Conservation (phyloP, 108 stramenopile species). For the Cyclotella choctawhatcheeana region DNA sequence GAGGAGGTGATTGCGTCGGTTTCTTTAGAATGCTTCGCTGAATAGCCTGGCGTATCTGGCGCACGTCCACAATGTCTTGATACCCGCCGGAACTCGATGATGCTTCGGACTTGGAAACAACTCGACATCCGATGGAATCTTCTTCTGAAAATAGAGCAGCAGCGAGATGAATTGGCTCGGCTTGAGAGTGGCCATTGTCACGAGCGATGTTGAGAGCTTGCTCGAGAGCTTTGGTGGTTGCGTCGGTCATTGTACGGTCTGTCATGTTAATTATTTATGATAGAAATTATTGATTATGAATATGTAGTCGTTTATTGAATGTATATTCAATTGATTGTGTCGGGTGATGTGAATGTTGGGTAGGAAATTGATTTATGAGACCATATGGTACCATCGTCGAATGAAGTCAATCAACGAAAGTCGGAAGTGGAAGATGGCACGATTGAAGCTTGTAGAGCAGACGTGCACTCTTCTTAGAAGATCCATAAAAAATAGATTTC, state of each 20-base stretch:
- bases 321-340: background rate
- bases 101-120: slow-evolving; percentile 48
- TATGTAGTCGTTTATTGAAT: background rate
- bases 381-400: too few species aligned
- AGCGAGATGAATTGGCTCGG: slow-evolving; percentile 81
- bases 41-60: slow-evolving; percentile 63
- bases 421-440: background rate
- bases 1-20: slow-evolving; percentile 81
- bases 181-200: slow-evolving; percentile 78
- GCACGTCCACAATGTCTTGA: slow-evolving; percentile 53
- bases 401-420: too few species aligned
- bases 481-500: slow-evolving; percentile 2
- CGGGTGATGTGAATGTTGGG: background rate
- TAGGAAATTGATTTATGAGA: slow-evolving; percentile 5
- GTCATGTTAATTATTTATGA: slow-evolving; percentile 53
- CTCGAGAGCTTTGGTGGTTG: slow-evolving; percentile 74
- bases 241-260: slow-evolving; percentile 81
- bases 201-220: slow-evolving; percentile 61
- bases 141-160: slow-evolving; percentile 63
- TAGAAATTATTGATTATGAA: background rate
- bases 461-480: slow-evolving; percentile 2
- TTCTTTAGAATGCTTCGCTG: slow-evolving; percentile 68
- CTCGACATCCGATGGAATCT: slow-evolving; percentile 75
- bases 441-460: background rate
- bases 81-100: slow-evolving; percentile 11